A percentile compares a stretch with the other conserved stretches of the same genome.
phyloP scores from a whole-genome alignment of 805 yeast species.

The Wickerhamiella kurtzmanii region DNA sequence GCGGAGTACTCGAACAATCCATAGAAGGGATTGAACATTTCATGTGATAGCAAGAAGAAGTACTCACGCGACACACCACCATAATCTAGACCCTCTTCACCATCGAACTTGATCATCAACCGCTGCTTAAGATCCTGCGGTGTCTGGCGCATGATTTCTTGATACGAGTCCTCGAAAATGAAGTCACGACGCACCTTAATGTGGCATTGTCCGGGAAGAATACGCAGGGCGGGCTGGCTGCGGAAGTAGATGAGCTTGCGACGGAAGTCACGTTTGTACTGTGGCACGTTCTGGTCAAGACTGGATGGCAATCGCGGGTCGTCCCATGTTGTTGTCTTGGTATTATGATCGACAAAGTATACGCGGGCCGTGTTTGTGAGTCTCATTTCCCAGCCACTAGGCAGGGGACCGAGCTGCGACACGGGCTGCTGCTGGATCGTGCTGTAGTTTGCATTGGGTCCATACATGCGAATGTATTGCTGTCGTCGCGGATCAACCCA shows the following conservation, averaged over 20 bases:
- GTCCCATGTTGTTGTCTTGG: conserved; percentile 99
- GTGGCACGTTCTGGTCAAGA: conserved; percentile 95
- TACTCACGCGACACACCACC: conserved; percentile 99
- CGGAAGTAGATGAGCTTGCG: conserved; percentile 95
- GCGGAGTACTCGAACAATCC: conserved; percentile 96
- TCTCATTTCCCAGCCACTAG: conserved; percentile 99
- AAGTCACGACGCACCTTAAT: conserved; percentile 94
- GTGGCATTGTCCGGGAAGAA: conserved; percentile 96
- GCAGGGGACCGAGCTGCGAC: conserved; percentile 92
- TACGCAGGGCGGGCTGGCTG: conserved; percentile 94
- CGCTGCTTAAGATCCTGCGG: conserved; percentile 97
- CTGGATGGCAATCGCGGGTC: conserved; percentile 97
- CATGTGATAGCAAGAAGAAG: conserved; percentile 91
- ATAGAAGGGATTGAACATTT: conserved; percentile 96
- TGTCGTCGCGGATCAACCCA: conserved; percentile 99
- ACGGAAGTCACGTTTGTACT: conserved; percentile 96
- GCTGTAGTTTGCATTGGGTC: conserved; percentile 53
- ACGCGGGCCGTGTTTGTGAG: conserved; percentile 97
- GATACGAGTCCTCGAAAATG: conserved; percentile 93
- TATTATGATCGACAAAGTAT: conserved; percentile 96
- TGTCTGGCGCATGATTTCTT: conserved; percentile 96
- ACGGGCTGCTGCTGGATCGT: conserved; percentile 97
- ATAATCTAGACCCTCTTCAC: conserved; percentile 98
- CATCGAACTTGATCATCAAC: conserved; percentile 95
- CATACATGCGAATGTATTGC: conserved; percentile 92